A percentile compares a stretch with the other conserved stretches of the same genome.
Evolutionary conservation across 306 rosid species (phyloP).

Genomic region (Elaeagnus macrophylla): DNA sequence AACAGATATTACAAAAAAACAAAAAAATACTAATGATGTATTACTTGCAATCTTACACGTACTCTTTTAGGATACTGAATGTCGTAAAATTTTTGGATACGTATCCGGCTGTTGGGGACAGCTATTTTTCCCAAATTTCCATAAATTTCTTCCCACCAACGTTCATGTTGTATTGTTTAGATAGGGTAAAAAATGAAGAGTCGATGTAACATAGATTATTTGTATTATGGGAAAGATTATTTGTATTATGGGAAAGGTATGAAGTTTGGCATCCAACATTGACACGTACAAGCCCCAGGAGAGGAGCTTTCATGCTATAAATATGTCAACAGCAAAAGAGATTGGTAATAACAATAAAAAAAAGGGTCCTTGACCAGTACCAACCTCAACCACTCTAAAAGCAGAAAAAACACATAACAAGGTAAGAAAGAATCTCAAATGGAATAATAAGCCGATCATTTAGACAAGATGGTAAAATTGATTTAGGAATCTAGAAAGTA

Average conservation of each 20-base stretch:
- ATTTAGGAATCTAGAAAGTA: no score
- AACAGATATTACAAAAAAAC: slow-evolving; percentile 2
- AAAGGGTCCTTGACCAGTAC: slow-evolving; percentile 28
- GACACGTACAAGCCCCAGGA: slow-evolving; percentile 2
- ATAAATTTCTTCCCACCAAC: no score
- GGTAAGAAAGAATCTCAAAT: background rate
- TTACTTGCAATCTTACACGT: slow-evolving; percentile 20
- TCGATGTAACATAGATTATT: no score
- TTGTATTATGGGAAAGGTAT: background rate
- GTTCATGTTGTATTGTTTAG: background rate
- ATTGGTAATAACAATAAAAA: slow-evolving; percentile 32
- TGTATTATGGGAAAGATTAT: no score
- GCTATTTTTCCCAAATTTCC: no score
- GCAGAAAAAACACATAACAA: slow-evolving; percentile 2
- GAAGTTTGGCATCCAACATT: slow-evolving; percentile 9
- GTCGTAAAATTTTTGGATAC: no score
- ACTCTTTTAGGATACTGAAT: background rate
- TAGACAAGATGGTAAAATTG: no score
- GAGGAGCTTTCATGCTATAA: slow-evolving; percentile 1
- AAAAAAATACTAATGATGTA: slow-evolving; percentile 24
- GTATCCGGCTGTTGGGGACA: no score
- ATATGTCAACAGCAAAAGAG: slow-evolving; percentile 41
- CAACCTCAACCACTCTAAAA: slow-evolving; percentile 43
- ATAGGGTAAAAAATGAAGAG: slow-evolving; percentile 9
- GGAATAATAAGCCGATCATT: no score